Percentiles rank a stretch among this genome's conserved stretches.
phyloP scores from a whole-genome alignment of 805 yeast genomes.

The Saccharomycopsis babjevae region DNA sequence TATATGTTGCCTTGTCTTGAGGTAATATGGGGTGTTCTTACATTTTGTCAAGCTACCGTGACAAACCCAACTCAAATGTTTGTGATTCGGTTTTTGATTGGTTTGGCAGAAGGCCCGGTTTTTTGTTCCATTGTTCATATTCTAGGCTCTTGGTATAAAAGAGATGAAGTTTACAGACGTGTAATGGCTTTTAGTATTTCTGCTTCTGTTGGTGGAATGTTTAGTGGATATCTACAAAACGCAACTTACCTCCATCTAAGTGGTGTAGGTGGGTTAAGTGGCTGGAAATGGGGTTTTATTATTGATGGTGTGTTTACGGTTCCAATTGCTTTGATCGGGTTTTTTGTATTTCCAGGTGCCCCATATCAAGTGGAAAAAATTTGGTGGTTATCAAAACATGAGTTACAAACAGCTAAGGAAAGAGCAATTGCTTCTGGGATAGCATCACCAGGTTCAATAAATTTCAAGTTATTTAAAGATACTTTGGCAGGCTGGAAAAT shows the following conservation, averaged over 20 bases:
- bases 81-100: constrained; percentile 29
- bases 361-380: constrained; percentile 18
- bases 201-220: constrained; percentile 28
- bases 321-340: constrained; percentile 2
- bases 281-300: constrained; percentile 71
- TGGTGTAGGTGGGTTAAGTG: constrained; percentile 43
- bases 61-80: constrained; percentile 29
- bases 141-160: constrained; percentile 31
- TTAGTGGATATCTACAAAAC: constrained; percentile 21
- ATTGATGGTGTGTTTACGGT: constrained; percentile 40
- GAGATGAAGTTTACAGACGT: constrained; percentile 35
- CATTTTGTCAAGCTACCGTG: constrained; percentile 18
- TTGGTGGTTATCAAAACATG: constrained; percentile 26
- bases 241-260: constrained; percentile 23
- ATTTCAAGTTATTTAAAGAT: constrained; percentile 39
- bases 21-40: constrained; percentile 11
- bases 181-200: constrained; percentile 35
- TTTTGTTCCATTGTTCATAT: constrained; percentile 24
- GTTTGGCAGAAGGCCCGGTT: not conserved
- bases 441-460: constrained; percentile 27
- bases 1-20: constrained; percentile 10
- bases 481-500: constrained; percentile 49
- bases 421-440: constrained; percentile 19
- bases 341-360: constrained; percentile 1
- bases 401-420: constrained; percentile 24